phyloP scores from a whole-genome alignment of 2,329 filamentous ascomycete species.

The Mycosphaerella sp. region DNA sequence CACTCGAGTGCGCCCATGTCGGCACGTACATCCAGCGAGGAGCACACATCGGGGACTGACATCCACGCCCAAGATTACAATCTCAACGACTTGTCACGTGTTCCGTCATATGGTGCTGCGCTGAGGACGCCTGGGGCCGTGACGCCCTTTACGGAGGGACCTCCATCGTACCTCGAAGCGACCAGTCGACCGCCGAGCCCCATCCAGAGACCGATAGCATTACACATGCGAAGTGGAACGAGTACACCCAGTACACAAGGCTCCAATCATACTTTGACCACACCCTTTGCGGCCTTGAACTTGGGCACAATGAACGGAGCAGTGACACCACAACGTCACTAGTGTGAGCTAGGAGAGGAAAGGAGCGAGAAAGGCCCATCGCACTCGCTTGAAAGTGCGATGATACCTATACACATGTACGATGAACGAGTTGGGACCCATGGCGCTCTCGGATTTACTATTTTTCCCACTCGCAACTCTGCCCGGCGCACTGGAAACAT shows the following conservation, averaged over 20 bases:
- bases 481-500: too few species aligned
- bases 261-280: constrained; percentile 18
- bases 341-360: constrained; percentile 13
- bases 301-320: constrained; percentile 2
- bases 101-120: constrained; percentile 48
- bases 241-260: constrained; percentile 23
- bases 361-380: too few species aligned
- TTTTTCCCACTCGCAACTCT: too few species aligned
- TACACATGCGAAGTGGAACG: constrained; percentile 24
- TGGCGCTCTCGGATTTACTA: too few species aligned
- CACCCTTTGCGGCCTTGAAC: constrained; percentile 11
- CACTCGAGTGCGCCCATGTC: constrained; percentile 30
- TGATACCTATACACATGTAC: too few species aligned
- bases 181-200: constrained; percentile 33
- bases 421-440: too few species aligned
- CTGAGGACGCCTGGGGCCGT: constrained; percentile 39
- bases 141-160: constrained; percentile 38
- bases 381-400: too few species aligned
- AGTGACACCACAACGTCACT: not conserved
- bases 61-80: constrained; percentile 36
- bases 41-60: constrained; percentile 10
- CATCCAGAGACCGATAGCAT: constrained; percentile 26
- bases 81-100: constrained; percentile 43
- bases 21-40: constrained; percentile 31
- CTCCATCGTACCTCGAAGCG: constrained; percentile 43